Evolutionary conservation across 768 basidiomycete species (phyloP).

Genomic region (Xerocomellus intermedius): DNA sequence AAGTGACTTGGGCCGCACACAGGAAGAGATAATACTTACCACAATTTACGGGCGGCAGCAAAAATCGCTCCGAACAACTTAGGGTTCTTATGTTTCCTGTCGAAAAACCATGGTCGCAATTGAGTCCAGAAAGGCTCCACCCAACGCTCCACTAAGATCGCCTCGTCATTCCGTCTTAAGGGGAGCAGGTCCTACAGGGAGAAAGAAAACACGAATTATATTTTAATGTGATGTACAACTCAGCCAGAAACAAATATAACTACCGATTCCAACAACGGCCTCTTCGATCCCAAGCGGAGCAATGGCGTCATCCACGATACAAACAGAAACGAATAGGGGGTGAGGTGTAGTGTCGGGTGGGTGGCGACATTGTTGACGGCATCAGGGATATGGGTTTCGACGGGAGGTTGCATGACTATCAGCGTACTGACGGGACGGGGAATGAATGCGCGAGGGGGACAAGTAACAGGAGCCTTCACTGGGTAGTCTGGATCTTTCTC

Average conservation of each 20-base stretch:
- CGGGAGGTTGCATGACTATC: constrained; percentile 26
- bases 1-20: not conserved
- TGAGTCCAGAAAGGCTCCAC: constrained; percentile 25
- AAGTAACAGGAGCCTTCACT: not conserved
- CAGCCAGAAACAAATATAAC: constrained; percentile 27
- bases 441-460: not conserved
- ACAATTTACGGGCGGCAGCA: constrained; percentile 13
- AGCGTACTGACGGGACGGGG: constrained; percentile 15
- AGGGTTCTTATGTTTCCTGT: constrained; percentile 14
- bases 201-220: constrained; percentile 9
- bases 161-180: constrained; percentile 26
- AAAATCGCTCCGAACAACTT: constrained; percentile 19
- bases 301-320: constrained; percentile 29
- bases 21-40: constrained; percentile 7
- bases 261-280: constrained; percentile 32
- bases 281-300: constrained; percentile 25
- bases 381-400: constrained; percentile 13
- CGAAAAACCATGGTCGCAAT: constrained; percentile 18
- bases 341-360: constrained; percentile 19
- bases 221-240: constrained; percentile 20
- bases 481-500: constrained; percentile 5
- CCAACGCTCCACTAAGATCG: constrained; percentile 25
- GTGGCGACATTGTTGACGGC: constrained; percentile 17
- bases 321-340: constrained; percentile 18
- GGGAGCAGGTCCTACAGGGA: constrained; percentile 25